Percentiles rank a stretch among this genome's conserved stretches.
These are phyloP conservation scores for Arachnomyces sp. DNA, from an alignment of 2,329 filamentous ascomycete species.

Conservation along the genomic window DNA sequence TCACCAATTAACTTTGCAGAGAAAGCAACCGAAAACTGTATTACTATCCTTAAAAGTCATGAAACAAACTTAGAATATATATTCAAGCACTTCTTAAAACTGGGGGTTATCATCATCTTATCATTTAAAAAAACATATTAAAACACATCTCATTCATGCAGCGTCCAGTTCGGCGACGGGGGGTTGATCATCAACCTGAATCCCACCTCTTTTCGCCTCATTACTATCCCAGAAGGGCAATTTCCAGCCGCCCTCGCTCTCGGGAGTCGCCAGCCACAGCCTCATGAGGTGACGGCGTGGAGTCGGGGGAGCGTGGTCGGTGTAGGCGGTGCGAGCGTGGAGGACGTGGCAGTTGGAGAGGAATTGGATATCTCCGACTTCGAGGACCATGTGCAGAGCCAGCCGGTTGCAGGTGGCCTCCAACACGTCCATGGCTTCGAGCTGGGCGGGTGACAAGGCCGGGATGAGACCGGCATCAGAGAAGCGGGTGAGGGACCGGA, in stretches of 20 bases:
- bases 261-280: slow-evolving; percentile 75
- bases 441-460: slow-evolving; percentile 60
- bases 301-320: slow-evolving; percentile 58
- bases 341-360: slow-evolving; percentile 71
- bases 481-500: slow-evolving; percentile 68
- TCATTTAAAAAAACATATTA: background rate
- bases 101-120: too few relatives aligned
- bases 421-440: slow-evolving; percentile 59
- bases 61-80: too few relatives aligned
- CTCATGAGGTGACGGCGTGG: slow-evolving; percentile 73
- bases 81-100: too few relatives aligned
- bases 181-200: slow-evolving; percentile 75
- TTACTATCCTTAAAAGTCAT: too few relatives aligned
- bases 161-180: slow-evolving; percentile 71
- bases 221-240: slow-evolving; percentile 72
- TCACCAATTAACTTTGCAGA: too few relatives aligned
- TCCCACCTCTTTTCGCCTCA: slow-evolving; percentile 81
- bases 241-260: slow-evolving; percentile 76
- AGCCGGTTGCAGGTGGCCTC: slow-evolving; percentile 69
- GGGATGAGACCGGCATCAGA: slow-evolving; percentile 67
- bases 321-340: slow-evolving; percentile 76
- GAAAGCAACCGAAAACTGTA: too few relatives aligned
- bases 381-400: slow-evolving; percentile 75
- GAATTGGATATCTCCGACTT: slow-evolving; percentile 85
- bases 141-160: slow-evolving; percentile 45